Base-by-base conservation (phyloP, 1,284 basidiomycete genomes). In the Spongiforma sp. region DNA sequence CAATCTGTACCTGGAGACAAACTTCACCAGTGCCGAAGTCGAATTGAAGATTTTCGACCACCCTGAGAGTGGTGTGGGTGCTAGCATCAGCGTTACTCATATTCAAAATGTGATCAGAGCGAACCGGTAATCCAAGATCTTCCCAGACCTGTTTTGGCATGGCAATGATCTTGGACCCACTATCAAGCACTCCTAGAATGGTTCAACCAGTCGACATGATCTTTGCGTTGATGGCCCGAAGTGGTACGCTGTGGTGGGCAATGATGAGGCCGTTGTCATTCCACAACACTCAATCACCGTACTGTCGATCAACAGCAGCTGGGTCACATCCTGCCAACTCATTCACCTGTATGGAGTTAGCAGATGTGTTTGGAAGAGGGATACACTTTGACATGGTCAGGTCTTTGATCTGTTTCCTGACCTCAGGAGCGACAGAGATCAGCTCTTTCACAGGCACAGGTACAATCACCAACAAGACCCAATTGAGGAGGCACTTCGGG, bases 181-280 rank as follows among this genome's bases (percentile, higher is more conserved):
- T 28, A 15, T 59, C 34, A 2, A 59, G 12, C 19, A 59, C 24
- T 10, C 41, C 30, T 5, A 8, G 19, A 11, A 52, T 17, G 11
- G 24, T 59, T 6, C 19, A 6, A 2, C 26, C 43, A 1, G 59
- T 53, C 2, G 34, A 10, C 2, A 19, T 5, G 17, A 60, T 10
- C 19, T 41, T 53, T 1, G 37, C 36, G 6, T 60, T 37, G 6
- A 60, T 5, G 3, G 26, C 24, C 4, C 36, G 15, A 11, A 60
- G 37, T 3, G 36, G 48, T 9, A 60, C 5, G 26, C 34, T 37
- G n/a, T 60, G 48, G 33, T 60, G 46, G 21, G 59, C 48, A 4
- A 60, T 21, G 21, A 60, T 60, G 37, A 60, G 59, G 14, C 59
- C 14, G 17, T 60, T 36, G 1, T 60, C 36, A 21, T 53, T 41